A percentile compares a stretch with the other conserved stretches of the same genome.
Conservation (phyloP, 352 stramenopile species). For the Pythium oligandrum region DNA sequence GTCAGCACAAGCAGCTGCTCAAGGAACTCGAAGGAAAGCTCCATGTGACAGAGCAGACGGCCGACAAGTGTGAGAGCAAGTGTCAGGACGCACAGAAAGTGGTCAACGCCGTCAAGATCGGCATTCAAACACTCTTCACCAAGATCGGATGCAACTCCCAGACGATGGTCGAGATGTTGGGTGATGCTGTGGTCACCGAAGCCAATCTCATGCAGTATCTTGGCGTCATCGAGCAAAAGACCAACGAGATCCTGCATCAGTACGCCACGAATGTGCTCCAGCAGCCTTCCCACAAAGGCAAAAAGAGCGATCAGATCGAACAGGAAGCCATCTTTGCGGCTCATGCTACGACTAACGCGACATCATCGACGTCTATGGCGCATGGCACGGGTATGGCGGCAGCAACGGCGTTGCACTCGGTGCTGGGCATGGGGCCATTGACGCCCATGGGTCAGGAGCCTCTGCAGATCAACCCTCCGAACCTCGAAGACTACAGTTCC, state of each 20-base stretch:
- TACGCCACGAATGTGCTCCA: slow-evolving; percentile 55
- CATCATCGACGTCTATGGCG: slow-evolving; percentile 3
- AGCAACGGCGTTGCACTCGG: slow-evolving; percentile 41
- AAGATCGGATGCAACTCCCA: slow-evolving; percentile 82
- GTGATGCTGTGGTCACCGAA: slow-evolving; percentile 87
- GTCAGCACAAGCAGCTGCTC: slow-evolving; percentile 88
- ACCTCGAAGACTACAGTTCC: slow-evolving; percentile 94
- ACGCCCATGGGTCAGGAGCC: slow-evolving; percentile 88
- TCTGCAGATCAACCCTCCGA: slow-evolving; percentile 92
- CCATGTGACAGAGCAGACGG: slow-evolving; percentile 65
- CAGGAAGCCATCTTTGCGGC: slow-evolving; percentile 32
- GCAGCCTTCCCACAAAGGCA: slow-evolving; percentile 25
- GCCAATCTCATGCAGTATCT: slow-evolving; percentile 95
- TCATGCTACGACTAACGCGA: neutral
- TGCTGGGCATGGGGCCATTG: slow-evolving; percentile 78
- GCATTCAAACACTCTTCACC: slow-evolving; percentile 68
- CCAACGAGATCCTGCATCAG: slow-evolving; percentile 90
- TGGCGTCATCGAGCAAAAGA: slow-evolving; percentile 92
- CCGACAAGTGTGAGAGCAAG: slow-evolving; percentile 88
- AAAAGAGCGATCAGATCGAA: slow-evolving; percentile 29
- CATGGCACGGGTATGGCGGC: slow-evolving; percentile 14
- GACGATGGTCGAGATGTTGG: slow-evolving; percentile 81
- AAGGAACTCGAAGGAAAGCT: slow-evolving; percentile 86
- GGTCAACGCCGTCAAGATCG: slow-evolving; percentile 87
- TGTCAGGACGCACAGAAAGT: slow-evolving; percentile 87